Percentiles rank a stretch among this genome's conserved stretches.
phyloP scores from a whole-genome alignment of 306 rosid genomes.

The Cajanus cajan region DNA sequence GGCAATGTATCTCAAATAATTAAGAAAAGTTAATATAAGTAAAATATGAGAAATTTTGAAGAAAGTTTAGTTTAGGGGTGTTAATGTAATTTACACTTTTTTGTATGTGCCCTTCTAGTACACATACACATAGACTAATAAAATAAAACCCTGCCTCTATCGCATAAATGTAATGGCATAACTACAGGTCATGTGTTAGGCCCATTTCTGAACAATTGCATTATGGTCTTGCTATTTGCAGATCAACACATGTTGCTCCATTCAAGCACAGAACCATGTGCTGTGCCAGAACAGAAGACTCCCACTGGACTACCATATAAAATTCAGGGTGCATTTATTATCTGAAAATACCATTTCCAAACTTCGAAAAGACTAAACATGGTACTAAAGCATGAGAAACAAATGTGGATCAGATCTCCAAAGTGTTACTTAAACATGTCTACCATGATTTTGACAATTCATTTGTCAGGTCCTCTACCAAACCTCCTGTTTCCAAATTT shows the following conservation, averaged over 20 bases:
- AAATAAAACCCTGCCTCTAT: background rate
- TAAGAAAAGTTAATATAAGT: too few species aligned
- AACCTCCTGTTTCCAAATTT: background rate
- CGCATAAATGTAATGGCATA: background rate
- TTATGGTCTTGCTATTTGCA: background rate
- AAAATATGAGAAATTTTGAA: too few species aligned
- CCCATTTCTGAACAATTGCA: conserved; percentile 6
- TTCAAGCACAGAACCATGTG: background rate
- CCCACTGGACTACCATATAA: background rate
- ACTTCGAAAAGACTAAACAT: background rate
- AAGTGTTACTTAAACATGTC: background rate
- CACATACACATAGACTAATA: background rate
- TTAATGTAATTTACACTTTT: too few species aligned
- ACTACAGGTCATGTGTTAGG: background rate
- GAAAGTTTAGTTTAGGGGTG: background rate
- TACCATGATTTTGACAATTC: background rate
- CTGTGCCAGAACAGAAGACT: background rate
- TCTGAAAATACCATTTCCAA: background rate
- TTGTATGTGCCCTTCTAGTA: too few species aligned
- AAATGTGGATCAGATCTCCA: background rate
- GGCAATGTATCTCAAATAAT: too few species aligned
- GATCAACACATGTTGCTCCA: background rate
- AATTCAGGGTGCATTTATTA: background rate
- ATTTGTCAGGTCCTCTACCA: background rate
- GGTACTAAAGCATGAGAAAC: background rate